Conservation (phyloP, 768 basidiomycete species). For the Suillus alpinus region DNA sequence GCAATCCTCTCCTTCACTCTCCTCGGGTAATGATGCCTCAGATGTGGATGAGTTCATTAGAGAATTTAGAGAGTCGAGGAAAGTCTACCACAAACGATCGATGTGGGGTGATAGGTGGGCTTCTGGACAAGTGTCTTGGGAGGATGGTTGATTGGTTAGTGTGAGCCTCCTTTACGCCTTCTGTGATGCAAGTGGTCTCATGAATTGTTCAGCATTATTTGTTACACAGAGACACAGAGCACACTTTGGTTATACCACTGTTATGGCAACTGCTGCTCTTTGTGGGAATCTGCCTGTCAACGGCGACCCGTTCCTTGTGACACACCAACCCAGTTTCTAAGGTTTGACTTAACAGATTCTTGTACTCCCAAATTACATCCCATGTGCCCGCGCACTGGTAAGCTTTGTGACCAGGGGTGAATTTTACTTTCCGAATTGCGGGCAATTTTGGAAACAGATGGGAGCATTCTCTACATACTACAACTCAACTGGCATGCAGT, state of each 20-base stretch:
- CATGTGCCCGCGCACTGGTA: too few relatives aligned
- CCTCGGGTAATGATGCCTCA: slow-evolving; percentile 19
- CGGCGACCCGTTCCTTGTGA: not conserved
- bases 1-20: slow-evolving; percentile 46
- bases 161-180: not conserved
- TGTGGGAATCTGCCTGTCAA: not conserved
- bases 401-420: too few relatives aligned
- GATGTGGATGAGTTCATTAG: slow-evolving; percentile 86
- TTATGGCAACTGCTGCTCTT: not conserved
- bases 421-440: too few relatives aligned
- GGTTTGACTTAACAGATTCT: not conserved
- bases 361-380: too few relatives aligned
- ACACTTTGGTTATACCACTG: not conserved
- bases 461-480: too few relatives aligned
- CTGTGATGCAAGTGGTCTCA: not conserved
- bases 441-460: too few relatives aligned
- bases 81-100: slow-evolving; percentile 89
- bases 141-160: slow-evolving; percentile 38
- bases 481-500: too few relatives aligned
- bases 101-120: slow-evolving; percentile 91
- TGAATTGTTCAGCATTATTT: not conserved
- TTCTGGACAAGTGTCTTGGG: slow-evolving; percentile 84
- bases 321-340: not conserved
- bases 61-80: slow-evolving; percentile 83
- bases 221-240: not conserved